Evolutionary conservation across 2,329 filamentous ascomycete genomes (phyloP), one percentile per base, ranked within the genome.

Genomic region (Aspergillus oerlinghausenensis): DNA sequence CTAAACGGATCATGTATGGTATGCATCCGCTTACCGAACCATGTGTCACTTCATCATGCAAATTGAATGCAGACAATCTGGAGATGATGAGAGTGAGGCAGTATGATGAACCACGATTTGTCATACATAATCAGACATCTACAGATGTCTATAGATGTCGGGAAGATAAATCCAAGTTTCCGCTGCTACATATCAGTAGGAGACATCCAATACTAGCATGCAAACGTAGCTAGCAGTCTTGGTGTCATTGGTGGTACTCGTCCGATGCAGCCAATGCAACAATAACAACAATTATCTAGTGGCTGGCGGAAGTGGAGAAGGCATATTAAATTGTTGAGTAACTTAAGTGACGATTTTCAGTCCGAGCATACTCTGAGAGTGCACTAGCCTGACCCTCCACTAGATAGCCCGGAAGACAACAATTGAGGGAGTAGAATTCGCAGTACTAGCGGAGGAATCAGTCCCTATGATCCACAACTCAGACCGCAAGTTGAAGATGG

Each of bases 1-100:
- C 7, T 38, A 17, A 17, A 14, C 5, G 11, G 23, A 26, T 47
- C 11, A 14, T 26, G 10, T 47, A 26, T 23, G 43, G 17, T 23
- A 26, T 47, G 14, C 14, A 47, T 17, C 43, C 43, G 21, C 21
- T 47, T 17, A 21, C 11, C 4, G 14, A 38, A 17, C 6, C 3
- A 23, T 43, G 48, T 38, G 35, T 50, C 50, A 42, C 19, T 43
- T 17, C 11, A 50, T 14, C 35, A 45, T 54, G 52, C 52, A 54
- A 28, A 17, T 17, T 38, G 14, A 38, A 38, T 7, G 3, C 32
- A n/a, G 14, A 17, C 14, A 38, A 38, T 14, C 5, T 38, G 32
- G 14, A 38, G 32, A 17, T 6, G 32, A 17, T 38, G 14, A 38
- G 32, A 7, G 14, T 6, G 32, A 38, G 32, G 6, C 32, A 38